Percentiles rank a stretch among this genome's conserved stretches.
These are phyloP conservation scores for Alternaria sp. DNA, from an alignment of 2,329 filamentous ascomycete species.

Conservation along the genomic window DNA sequence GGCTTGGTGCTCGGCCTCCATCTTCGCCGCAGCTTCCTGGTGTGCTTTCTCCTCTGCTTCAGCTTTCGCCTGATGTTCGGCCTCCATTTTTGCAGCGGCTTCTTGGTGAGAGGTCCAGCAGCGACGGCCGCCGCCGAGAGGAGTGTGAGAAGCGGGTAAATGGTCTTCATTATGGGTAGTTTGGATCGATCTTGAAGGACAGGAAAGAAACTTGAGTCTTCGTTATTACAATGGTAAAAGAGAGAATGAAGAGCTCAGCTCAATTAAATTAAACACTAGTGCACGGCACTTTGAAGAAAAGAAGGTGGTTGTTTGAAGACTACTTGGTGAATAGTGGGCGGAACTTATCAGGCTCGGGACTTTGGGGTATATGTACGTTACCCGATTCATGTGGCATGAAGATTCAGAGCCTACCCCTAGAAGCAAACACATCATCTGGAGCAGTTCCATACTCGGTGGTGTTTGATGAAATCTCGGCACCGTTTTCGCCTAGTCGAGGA, in stretches of 20 bases:
- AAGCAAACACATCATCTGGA: conserved; percentile 23
- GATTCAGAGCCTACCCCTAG: conserved; percentile 14
- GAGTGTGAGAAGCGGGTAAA: conserved; percentile 36
- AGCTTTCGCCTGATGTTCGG: conserved; percentile 27
- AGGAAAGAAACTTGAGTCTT: conserved; percentile 7
- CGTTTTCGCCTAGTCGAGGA: conserved; percentile 15
- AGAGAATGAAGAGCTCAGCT: conserved; percentile 38
- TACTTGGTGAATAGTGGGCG: conserved; percentile 12
- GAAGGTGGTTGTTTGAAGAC: conserved; percentile 23
- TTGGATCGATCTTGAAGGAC: conserved; percentile 5
- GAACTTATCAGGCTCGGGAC: conserved; percentile 8
- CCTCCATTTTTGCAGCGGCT: conserved; percentile 28
- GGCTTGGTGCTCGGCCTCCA: conserved; percentile 22
- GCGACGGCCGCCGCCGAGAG: conserved; percentile 31
- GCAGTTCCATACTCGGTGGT: conserved; percentile 17
- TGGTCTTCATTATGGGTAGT: conserved; percentile 35
- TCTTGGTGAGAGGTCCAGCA: conserved; percentile 35
- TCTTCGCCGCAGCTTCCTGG: conserved; percentile 23
- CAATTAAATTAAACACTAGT: conserved; percentile 33
- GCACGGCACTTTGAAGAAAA: conserved; percentile 34
- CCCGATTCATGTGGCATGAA: conserved; percentile 12
- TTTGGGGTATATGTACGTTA: conserved; percentile 24
- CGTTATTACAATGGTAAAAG: conserved; percentile 15
- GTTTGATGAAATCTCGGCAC: conserved; percentile 26
- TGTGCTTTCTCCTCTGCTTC: conserved; percentile 28